Conservation (phyloP, 2,329 filamentous ascomycete genomes). For the Albifimbria verrucaria region DNA sequence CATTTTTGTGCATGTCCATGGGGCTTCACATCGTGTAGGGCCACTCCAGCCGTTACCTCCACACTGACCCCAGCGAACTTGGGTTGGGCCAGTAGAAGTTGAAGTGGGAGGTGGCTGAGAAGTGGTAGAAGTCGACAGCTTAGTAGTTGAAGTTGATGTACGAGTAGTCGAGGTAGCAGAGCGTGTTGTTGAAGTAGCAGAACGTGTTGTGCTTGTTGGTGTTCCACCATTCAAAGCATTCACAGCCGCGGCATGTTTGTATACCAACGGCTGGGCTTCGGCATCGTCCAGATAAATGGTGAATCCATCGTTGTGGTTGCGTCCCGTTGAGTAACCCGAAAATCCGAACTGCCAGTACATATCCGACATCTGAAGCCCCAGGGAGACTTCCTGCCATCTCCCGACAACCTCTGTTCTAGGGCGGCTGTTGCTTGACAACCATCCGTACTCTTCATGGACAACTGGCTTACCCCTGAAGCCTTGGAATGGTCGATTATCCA, state of each 20-base stretch:
- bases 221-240: conserved; percentile 14
- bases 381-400: conserved; percentile 46
- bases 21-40: not conserved
- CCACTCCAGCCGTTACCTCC: not conserved
- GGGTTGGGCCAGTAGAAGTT: not conserved
- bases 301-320: conserved; percentile 54
- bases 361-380: conserved; percentile 47
- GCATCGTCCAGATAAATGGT: conserved; percentile 52
- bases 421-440: conserved; percentile 44
- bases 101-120: not conserved
- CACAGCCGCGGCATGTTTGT: conserved; percentile 40
- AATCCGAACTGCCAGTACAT: conserved; percentile 57
- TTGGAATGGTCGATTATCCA: conserved; percentile 53
- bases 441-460: conserved; percentile 54
- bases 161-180: not conserved
- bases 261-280: conserved; percentile 40
- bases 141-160: not conserved
- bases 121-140: not conserved
- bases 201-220: not conserved
- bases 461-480: conserved; percentile 47
- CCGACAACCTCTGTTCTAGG: conserved; percentile 39
- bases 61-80: conserved; percentile 1
- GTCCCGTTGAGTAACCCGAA: conserved; percentile 47
- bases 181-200: not conserved
- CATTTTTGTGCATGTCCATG: not conserved